Evolutionary conservation across 495 filamentous ascomycete species (phyloP).

Genomic region (Podospora sp.): DNA sequence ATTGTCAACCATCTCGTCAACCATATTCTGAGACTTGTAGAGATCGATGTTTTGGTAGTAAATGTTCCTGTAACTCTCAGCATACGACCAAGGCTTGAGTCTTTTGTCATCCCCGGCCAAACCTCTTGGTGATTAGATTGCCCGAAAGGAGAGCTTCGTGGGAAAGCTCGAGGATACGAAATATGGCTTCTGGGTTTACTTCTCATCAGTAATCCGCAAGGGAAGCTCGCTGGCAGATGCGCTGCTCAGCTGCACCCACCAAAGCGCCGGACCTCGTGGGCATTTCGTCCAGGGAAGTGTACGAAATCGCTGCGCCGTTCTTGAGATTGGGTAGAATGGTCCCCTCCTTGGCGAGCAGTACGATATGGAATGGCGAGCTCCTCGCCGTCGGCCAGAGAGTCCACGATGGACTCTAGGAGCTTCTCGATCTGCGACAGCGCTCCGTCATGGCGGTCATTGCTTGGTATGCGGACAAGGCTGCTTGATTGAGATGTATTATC

Average conservation of each 20-base stretch:
- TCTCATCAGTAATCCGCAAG: neutral
- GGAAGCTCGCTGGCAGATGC: neutral
- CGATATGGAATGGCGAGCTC: conserved; percentile 51
- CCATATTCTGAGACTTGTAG: conserved; percentile 73
- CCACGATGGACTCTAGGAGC: conserved; percentile 54
- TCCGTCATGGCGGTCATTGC: conserved; percentile 21
- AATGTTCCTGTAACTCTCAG: conserved; percentile 66
- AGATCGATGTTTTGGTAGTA: conserved; percentile 85
- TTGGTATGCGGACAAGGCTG: conserved; percentile 20
- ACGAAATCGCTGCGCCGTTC: conserved; percentile 25
- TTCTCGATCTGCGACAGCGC: conserved; percentile 56
- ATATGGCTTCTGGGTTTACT: conserved; percentile 42
- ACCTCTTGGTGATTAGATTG: conserved; percentile 79
- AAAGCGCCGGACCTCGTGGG: conserved; percentile 42
- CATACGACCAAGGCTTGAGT: too few relatives aligned
- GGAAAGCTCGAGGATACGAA: conserved; percentile 71
- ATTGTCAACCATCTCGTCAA: conserved; percentile 81
- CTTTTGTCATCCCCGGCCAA: neutral
- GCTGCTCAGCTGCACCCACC: conserved; percentile 31
- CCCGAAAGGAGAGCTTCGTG: conserved; percentile 66
- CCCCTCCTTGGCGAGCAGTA: neutral
- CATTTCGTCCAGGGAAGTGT: conserved; percentile 44
- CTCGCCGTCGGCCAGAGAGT: conserved; percentile 46
- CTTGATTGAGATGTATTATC: neutral
- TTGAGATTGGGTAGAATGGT: conserved; percentile 2